phyloP scores from a whole-genome alignment of 129 eudicot genomes.

The Flaveria sonorensis region DNA sequence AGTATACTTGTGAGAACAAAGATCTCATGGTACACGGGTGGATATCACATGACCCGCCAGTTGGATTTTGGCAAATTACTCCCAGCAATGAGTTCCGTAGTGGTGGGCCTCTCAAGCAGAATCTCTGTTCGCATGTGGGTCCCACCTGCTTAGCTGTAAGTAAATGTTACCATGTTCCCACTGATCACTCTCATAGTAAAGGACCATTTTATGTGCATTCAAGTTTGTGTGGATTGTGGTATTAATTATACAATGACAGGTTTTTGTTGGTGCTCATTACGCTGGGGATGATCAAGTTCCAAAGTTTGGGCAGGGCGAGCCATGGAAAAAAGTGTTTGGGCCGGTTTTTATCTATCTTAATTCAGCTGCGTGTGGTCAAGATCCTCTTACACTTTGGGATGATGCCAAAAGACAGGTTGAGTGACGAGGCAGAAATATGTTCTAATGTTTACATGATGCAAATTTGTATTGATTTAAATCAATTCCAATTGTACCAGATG shows the following conservation, averaged over 20 bases:
- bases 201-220: neutral
- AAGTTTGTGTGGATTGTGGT: constrained; percentile 5
- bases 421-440: constrained; percentile 9
- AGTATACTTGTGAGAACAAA: constrained; percentile 62
- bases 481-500: constrained; percentile 37
- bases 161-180: constrained; percentile 12
- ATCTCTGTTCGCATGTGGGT: constrained; percentile 73
- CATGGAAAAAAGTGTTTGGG: constrained; percentile 72
- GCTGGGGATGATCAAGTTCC: constrained; percentile 54
- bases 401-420: constrained; percentile 68
- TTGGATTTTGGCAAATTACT: constrained; percentile 78
- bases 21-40: constrained; percentile 72
- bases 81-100: constrained; percentile 71
- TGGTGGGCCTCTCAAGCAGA: constrained; percentile 82
- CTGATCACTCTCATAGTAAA: neutral
- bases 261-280: constrained; percentile 58
- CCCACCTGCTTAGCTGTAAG: constrained; percentile 74
- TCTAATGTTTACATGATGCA: constrained; percentile 1
- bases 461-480: neutral
- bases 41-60: constrained; percentile 53
- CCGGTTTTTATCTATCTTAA: constrained; percentile 66
- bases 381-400: constrained; percentile 53
- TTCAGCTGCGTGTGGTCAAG: constrained; percentile 26
- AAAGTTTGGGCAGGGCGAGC: constrained; percentile 49
- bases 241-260: constrained; percentile 35